A percentile compares a stretch with the other conserved stretches of the same genome.
phyloP scores from a whole-genome alignment of 2,329 filamentous ascomycete species.

The Ceratocystis alfenasii region DNA sequence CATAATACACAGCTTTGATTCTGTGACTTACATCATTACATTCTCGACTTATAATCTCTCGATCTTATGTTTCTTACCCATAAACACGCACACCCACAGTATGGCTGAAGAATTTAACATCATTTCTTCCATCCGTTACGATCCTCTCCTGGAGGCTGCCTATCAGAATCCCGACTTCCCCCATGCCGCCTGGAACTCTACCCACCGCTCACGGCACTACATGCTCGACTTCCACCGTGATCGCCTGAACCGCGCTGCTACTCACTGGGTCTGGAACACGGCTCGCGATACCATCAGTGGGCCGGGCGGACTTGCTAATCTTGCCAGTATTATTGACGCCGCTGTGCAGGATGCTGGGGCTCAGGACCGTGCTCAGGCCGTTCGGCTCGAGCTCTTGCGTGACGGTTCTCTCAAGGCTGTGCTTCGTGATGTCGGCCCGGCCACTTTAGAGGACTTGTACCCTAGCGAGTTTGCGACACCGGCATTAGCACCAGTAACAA shows the following conservation, averaged over 20 bases:
- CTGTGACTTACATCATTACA: background rate
- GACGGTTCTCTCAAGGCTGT: slow-evolving; percentile 38
- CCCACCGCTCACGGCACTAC: slow-evolving; percentile 52
- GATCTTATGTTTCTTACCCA: background rate
- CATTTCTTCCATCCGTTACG: slow-evolving; percentile 62
- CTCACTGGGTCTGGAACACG: slow-evolving; percentile 42
- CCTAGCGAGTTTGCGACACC: slow-evolving; percentile 3
- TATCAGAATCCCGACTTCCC: slow-evolving; percentile 31
- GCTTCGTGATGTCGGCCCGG: slow-evolving; percentile 29
- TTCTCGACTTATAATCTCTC: background rate
- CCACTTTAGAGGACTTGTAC: slow-evolving; percentile 38
- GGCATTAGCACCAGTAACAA: slow-evolving; percentile 41
- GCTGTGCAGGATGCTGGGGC: slow-evolving; percentile 4
- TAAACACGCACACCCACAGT: background rate
- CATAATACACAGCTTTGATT: background rate
- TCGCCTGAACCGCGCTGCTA: slow-evolving; percentile 56
- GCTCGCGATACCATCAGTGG: slow-evolving; percentile 38
- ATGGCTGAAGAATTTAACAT: slow-evolving; percentile 44
- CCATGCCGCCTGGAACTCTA: slow-evolving; percentile 42
- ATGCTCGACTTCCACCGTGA: slow-evolving; percentile 70
- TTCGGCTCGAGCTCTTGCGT: slow-evolving; percentile 45
- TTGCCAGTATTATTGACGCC: slow-evolving; percentile 32
- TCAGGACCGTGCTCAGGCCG: slow-evolving; percentile 23
- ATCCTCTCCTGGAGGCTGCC: slow-evolving; percentile 42
- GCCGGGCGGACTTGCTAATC: slow-evolving; percentile 33